phyloP scores from a whole-genome alignment of 148 eudicot genomes.

The Silene latifolia region DNA sequence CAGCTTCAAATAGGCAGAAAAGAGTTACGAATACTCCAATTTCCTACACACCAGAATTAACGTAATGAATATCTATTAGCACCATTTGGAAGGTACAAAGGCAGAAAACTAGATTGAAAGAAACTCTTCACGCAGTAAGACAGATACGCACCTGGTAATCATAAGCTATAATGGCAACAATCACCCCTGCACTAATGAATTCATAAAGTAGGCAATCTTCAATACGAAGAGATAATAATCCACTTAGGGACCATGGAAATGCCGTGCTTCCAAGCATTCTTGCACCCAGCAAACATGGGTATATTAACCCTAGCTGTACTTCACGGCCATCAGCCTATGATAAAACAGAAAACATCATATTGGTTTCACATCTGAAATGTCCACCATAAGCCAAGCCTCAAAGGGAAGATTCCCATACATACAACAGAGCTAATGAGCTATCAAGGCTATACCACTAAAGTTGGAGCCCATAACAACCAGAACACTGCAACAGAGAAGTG shows the following conservation, averaged over 20 bases:
- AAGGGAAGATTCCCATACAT: not conserved
- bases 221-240: conserved; percentile 52
- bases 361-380: conserved; percentile 1
- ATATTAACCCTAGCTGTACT: conserved; percentile 68
- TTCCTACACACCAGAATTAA: conserved; percentile 49
- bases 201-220: conserved; percentile 71
- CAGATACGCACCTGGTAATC: conserved; percentile 89
- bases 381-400: not conserved
- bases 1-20: conserved; percentile 71
- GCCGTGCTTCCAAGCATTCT: conserved; percentile 91
- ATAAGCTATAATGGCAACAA: conserved; percentile 68
- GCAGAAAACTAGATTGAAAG: conserved; percentile 1
- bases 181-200: conserved; percentile 48
- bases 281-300: conserved; percentile 89
- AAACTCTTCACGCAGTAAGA: conserved; percentile 5
- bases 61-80: not conserved
- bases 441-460: conserved; percentile 58
- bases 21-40: conserved; percentile 64
- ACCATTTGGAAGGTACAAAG: not conserved
- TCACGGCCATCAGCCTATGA: conserved; percentile 95
- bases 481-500: conserved; percentile 70
- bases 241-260: conserved; percentile 75
- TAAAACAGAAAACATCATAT: conserved; percentile 8
- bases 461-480: conserved; percentile 93
- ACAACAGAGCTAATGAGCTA: not conserved